Evolutionary conservation across 257 asterid genomes (phyloP).

Genomic region (Solanum dulcamara): DNA sequence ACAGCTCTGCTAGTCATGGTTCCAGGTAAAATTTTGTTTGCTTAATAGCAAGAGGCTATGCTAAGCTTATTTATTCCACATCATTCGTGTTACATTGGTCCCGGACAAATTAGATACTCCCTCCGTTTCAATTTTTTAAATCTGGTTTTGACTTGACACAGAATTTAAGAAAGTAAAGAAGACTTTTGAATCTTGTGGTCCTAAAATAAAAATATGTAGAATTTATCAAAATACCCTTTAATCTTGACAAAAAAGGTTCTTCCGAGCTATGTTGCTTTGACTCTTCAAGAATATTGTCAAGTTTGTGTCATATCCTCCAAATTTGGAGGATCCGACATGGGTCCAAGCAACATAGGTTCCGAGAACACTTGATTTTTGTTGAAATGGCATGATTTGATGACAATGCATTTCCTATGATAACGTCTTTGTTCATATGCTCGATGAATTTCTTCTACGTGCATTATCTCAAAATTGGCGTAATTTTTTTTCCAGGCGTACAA

Average conservation of each 20-base stretch:
- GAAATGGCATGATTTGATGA: not conserved
- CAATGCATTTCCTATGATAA: not conserved
- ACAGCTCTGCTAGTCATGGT: slow-evolving; percentile 33
- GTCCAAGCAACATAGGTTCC: not conserved
- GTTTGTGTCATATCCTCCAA: not conserved
- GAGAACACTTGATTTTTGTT: not conserved
- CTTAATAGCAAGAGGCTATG: not conserved
- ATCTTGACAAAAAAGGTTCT: not conserved
- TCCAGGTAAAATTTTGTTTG: slow-evolving; percentile 40
- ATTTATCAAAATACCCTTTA: too few relatives aligned
- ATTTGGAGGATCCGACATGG: not conserved
- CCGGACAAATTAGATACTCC: not conserved
- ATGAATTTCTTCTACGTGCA: not conserved
- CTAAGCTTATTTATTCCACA: not conserved
- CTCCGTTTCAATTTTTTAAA: too few relatives aligned
- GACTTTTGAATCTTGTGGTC: not conserved
- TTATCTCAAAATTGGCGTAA: not conserved
- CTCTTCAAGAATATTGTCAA: not conserved
- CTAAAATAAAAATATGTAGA: not conserved
- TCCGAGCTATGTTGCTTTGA: not conserved
- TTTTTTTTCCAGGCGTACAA: slow-evolving; percentile 28
- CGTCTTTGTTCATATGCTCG: not conserved
- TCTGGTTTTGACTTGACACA: not conserved
- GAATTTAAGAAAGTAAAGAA: not conserved
- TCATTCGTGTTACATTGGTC: not conserved